phyloP scores from a whole-genome alignment of 768 basidiomycete genomes.

The Naematelia encephala region DNA sequence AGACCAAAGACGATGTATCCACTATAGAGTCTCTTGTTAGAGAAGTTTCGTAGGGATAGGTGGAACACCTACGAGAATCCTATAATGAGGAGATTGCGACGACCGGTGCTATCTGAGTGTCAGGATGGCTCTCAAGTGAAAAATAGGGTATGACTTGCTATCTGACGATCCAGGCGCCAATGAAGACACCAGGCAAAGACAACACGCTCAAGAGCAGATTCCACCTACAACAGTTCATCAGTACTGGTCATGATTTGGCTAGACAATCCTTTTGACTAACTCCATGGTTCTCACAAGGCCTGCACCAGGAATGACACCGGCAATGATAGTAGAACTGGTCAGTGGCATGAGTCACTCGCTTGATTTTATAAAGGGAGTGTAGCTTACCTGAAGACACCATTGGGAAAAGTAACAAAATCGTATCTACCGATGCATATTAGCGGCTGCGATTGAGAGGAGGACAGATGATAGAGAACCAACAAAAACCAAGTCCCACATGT shows the following conservation, averaged over 20 bases:
- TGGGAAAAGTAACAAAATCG: slow-evolving; percentile 72
- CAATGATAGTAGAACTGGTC: slow-evolving; percentile 58
- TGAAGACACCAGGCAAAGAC: slow-evolving; percentile 57
- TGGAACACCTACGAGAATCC: slow-evolving; percentile 56
- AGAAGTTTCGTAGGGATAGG: not conserved
- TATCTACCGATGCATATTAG: slow-evolving; percentile 53
- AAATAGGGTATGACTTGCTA: slow-evolving; percentile 21
- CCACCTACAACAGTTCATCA: slow-evolving; percentile 18
- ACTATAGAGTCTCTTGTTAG: too few species aligned
- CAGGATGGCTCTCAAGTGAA: not conserved
- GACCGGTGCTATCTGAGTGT: slow-evolving; percentile 23
- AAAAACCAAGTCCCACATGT: slow-evolving; percentile 66
- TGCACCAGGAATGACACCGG: slow-evolving; percentile 60
- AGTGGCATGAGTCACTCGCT: not conserved
- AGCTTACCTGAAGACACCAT: slow-evolving; percentile 58
- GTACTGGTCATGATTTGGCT: slow-evolving; percentile 3
- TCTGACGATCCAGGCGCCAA: slow-evolving; percentile 55
- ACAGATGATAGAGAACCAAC: not conserved
- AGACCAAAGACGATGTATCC: slow-evolving; percentile 63
- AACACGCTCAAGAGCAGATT: slow-evolving; percentile 22
- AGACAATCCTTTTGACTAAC: slow-evolving; percentile 9
- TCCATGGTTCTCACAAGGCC: slow-evolving; percentile 57
- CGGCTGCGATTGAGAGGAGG: not conserved
- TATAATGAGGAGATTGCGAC: slow-evolving; percentile 46
- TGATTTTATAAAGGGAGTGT: not conserved